Percentiles rank a stretch among this genome's conserved stretches.
phyloP scores from a whole-genome alignment of 176 grass and related monocot genomes.

The Aegilops umbellulata region DNA sequence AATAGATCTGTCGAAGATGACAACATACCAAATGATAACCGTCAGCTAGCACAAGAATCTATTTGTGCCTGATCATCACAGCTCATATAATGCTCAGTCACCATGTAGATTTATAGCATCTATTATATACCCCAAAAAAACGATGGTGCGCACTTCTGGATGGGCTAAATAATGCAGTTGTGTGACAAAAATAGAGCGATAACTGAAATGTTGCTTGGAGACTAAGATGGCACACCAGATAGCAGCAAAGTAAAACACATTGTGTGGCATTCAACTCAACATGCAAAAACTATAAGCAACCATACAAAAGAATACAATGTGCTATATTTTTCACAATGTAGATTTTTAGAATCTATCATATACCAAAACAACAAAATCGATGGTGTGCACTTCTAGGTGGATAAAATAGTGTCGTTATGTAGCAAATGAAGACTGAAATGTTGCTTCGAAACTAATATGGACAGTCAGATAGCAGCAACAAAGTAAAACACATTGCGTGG shows the following conservation, averaged over 20 bases:
- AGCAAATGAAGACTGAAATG: neutral
- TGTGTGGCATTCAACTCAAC: neutral
- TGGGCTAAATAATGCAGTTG: neutral
- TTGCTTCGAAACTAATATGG: neutral
- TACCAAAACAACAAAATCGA: neutral
- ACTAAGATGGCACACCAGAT: neutral
- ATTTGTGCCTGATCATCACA: neutral
- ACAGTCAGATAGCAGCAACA: neutral
- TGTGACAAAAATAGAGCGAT: neutral
- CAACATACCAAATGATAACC: neutral
- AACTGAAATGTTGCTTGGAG: neutral
- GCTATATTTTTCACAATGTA: neutral
- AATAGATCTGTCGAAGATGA: neutral
- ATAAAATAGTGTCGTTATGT: neutral
- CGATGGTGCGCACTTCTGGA: neutral
- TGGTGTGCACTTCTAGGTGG: neutral
- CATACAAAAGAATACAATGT: neutral
- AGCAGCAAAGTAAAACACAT: neutral
- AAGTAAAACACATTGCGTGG: neutral
- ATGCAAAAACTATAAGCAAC: neutral
- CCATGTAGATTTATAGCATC: neutral
- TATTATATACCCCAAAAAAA: neutral
- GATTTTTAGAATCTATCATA: neutral
- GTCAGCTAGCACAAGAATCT: neutral
- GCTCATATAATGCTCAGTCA: neutral